Percentiles rank a stretch among this genome's conserved stretches.
Conservation (phyloP, 106 monocot genomes). For the Allium cepa region DNA sequence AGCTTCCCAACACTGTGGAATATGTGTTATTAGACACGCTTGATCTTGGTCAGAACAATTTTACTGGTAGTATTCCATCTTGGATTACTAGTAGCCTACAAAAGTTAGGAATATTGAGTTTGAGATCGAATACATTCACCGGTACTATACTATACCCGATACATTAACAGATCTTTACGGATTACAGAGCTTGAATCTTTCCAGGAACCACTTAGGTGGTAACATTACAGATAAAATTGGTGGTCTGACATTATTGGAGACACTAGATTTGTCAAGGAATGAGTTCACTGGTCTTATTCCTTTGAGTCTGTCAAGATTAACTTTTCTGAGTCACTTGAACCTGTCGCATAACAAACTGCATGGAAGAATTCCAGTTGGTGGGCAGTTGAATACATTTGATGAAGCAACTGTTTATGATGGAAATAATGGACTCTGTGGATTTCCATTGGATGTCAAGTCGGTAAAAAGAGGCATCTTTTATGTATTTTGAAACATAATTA, state of each 20-base stretch:
- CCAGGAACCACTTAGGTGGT: neutral
- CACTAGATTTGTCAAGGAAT: neutral
- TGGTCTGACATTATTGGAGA: neutral
- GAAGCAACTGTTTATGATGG: neutral
- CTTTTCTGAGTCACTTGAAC: neutral
- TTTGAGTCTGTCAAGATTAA: neutral
- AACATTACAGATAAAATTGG: neutral
- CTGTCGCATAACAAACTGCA: neutral
- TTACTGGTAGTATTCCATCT: constrained; percentile 25
- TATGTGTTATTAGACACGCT: constrained; percentile 7
- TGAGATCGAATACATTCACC: too few species aligned
- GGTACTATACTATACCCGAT: too few species aligned
- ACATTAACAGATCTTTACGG: neutral
- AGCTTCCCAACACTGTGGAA: constrained; percentile 18
- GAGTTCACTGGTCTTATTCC: neutral
- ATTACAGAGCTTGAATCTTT: neutral
- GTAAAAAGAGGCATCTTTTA: too few species aligned
- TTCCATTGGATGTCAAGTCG: neutral
- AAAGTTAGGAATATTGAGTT: too few species aligned
- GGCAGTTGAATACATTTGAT: neutral
- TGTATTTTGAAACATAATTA: too few species aligned
- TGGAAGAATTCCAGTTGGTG: neutral
- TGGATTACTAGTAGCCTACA: constrained; percentile 29
- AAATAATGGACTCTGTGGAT: neutral
- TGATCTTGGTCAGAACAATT: constrained; percentile 31